Evolutionary conservation across 1,284 basidiomycete species (phyloP).

Genomic region (Leccinum cinnamomeum): DNA sequence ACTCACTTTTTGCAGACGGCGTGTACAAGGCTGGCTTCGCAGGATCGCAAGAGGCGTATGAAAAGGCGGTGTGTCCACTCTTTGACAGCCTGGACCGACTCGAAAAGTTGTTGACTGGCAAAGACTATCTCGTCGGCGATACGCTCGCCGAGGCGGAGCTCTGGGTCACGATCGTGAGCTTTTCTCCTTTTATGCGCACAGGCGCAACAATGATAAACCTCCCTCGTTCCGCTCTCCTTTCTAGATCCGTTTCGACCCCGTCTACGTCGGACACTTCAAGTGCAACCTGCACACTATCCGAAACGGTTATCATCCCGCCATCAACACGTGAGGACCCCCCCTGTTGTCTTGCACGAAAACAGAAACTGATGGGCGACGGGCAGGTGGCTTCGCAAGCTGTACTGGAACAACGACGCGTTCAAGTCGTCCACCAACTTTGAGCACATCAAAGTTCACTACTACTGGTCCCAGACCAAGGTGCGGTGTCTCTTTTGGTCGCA

Average conservation of each 20-base stretch:
- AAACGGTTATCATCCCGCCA: conserved; percentile 70
- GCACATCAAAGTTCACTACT: conserved; percentile 87
- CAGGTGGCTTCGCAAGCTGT: conserved; percentile 85
- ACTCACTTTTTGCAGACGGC: conserved; percentile 51
- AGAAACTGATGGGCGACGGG: neutral
- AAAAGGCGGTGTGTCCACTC: conserved; percentile 67
- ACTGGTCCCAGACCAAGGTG: conserved; percentile 65
- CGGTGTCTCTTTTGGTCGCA: conserved; percentile 11
- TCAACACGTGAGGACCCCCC: conserved; percentile 55
- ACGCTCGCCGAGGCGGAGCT: conserved; percentile 91
- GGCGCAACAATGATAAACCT: neutral
- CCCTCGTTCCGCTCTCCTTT: neutral
- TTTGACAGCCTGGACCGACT: conserved; percentile 81
- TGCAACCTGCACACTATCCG: conserved; percentile 85
- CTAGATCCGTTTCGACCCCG: conserved; percentile 63
- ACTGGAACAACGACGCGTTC: conserved; percentile 92
- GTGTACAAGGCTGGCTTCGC: conserved; percentile 94
- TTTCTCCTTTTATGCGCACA: too few species aligned
- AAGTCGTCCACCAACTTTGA: conserved; percentile 86
- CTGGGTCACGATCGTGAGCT: conserved; percentile 85
- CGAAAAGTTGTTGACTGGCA: conserved; percentile 75
- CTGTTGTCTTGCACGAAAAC: neutral
- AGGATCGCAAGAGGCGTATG: conserved; percentile 79
- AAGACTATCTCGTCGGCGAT: conserved; percentile 82
- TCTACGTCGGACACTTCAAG: conserved; percentile 93